These are phyloP conservation scores for Lenwebbia sp. DNA, from an alignment of 345 rosid species.

Conservation along the genomic window DNA sequence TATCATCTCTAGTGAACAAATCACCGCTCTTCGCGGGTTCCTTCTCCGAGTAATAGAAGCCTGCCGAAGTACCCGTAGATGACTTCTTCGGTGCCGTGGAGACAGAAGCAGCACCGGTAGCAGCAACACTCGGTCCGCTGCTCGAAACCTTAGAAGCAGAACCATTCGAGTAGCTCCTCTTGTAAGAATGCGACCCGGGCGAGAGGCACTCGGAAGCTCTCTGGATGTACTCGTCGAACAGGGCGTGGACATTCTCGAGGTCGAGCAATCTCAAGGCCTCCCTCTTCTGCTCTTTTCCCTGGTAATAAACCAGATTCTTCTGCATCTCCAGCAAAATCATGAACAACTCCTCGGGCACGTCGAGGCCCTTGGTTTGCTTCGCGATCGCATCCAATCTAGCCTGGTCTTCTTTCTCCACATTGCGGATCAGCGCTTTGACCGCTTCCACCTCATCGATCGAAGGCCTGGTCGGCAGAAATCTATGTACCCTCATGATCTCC, in stretches of 20 bases:
- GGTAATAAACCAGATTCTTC: slow-evolving; percentile 36
- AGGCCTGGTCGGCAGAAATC: slow-evolving; percentile 69
- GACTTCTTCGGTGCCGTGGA: background rate
- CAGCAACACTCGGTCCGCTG: background rate
- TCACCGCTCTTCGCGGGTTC: slow-evolving; percentile 15
- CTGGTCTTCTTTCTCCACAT: slow-evolving; percentile 73
- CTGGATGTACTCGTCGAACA: slow-evolving; percentile 75
- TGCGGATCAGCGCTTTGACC: slow-evolving; percentile 45
- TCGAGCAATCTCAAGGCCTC: slow-evolving; percentile 68
- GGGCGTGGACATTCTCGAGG: slow-evolving; percentile 52
- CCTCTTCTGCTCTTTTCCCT: slow-evolving; percentile 58
- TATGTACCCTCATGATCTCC: slow-evolving; percentile 81
- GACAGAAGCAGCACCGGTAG: background rate
- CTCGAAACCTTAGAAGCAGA: slow-evolving; percentile 9
- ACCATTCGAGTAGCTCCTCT: slow-evolving; percentile 11
- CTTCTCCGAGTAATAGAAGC: slow-evolving; percentile 20
- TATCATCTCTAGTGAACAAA: slow-evolving; percentile 59
- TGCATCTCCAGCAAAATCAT: slow-evolving; percentile 64
- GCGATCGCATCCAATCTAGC: slow-evolving; percentile 50
- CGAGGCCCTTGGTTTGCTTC: slow-evolving; percentile 27
- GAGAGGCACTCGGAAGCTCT: slow-evolving; percentile 69
- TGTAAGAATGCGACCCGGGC: slow-evolving; percentile 23
- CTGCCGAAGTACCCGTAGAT: slow-evolving; percentile 5
- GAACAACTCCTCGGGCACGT: slow-evolving; percentile 74
- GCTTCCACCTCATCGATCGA: slow-evolving; percentile 76